phyloP scores from a whole-genome alignment of 306 rosid genomes.

The Sicyos baderoa region DNA sequence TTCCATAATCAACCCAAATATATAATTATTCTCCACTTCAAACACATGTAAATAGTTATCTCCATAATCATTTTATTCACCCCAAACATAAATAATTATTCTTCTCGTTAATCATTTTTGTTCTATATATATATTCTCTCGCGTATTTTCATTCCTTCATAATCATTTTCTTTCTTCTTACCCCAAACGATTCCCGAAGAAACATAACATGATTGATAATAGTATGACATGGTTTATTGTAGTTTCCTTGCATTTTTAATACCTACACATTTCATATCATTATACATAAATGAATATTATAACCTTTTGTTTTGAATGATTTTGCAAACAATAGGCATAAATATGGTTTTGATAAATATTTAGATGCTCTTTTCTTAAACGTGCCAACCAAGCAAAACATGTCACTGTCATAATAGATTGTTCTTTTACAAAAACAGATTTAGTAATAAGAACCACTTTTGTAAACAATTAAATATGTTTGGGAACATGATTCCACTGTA shows the following conservation, averaged over 20 bases:
- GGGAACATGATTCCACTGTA: too few species aligned
- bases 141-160: too few species aligned
- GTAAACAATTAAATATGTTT: neutral
- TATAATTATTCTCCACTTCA: too few species aligned
- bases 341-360: neutral
- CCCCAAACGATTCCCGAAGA: too few species aligned
- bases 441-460: neutral
- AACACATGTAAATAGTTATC: too few species aligned
- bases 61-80: too few species aligned
- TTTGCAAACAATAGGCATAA: neutral
- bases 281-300: neutral
- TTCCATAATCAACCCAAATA: too few species aligned
- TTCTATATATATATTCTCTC: too few species aligned
- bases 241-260: neutral
- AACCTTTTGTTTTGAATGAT: neutral
- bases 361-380: neutral
- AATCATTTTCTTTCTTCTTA: too few species aligned
- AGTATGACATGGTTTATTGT: neutral
- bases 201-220: neutral
- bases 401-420: neutral
- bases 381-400: neutral
- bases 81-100: too few species aligned
- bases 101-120: too few species aligned
- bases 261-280: neutral
- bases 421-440: neutral